Base-by-base conservation (phyloP, 768 basidiomycete genomes). In the Leccinellum luteum region DNA sequence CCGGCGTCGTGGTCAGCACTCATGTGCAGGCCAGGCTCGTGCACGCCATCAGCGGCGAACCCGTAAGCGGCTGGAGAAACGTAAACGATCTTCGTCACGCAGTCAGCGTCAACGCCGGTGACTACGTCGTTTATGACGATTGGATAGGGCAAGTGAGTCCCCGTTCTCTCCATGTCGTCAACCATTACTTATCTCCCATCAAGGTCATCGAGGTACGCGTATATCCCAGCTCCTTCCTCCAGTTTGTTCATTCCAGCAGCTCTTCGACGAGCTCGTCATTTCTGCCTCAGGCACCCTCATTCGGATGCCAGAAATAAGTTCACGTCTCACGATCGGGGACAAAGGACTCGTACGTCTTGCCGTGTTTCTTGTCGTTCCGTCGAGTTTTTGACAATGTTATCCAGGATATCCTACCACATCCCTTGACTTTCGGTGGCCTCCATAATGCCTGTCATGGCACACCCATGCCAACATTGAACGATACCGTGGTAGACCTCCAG, bases 101-200 rank as follows among this genome's bases (percentile, higher is more conserved):
- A 25, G 73, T 78, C 31, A 81, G 85, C 28, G 80, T 89, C 25
- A 89, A 89, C 57, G 79, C 89, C 38, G 87, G 89, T 6, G 92
- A 94, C 71, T 91, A 87, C 75, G 90, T 95, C 49, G 76, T 86
- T 17, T 84, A 85, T 65, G 83, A 89, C 62, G 84, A 92, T 69
- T 97, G 94, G 94, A 77, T 96, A 65, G 94, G 94, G 52, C 91
- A 93, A 80, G 91, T 90, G 69, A 69, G 43, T 53, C n/a, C 30
- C 57, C 59, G 57, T 56, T 23, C 56, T 58, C 49, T 56, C 8
- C 52, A 35, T 51, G 19, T 43, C 47, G 47, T 34, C 31, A 54
- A 54, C 52, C 55, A 35, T 45, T 55, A 48, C 56, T 66, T 47
- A 61, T 54, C 54, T 50, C 28, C 61, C 54, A 28, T 60, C 32